Conservation (phyloP, 2,329 filamentous ascomycete genomes). For the Nigrograna mackinnonii region DNA sequence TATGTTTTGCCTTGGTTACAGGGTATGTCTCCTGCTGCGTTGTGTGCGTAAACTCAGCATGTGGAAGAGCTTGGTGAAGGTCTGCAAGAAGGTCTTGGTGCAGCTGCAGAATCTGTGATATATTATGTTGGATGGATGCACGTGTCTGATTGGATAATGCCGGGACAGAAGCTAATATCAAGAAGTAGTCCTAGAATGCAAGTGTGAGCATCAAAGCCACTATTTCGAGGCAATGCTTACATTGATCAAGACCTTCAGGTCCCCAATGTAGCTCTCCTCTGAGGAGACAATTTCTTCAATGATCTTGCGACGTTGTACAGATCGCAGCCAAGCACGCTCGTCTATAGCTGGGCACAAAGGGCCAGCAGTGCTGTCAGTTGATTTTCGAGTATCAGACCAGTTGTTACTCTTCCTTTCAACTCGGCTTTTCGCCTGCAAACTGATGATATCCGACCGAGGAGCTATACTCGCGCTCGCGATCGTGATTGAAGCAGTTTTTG, state of each 20-base stretch:
- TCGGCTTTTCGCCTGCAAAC: conserved; percentile 60
- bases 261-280: conserved; percentile 86
- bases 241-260: conserved; percentile 84
- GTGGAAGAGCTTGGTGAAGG: conserved; percentile 71
- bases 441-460: conserved; percentile 60
- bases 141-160: conserved; percentile 66
- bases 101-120: conserved; percentile 77
- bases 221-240: conserved; percentile 52
- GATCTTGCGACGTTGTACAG: conserved; percentile 75
- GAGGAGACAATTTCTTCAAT: conserved; percentile 85
- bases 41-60: conserved; percentile 56
- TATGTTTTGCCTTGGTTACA: conserved; percentile 44
- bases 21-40: conserved; percentile 34
- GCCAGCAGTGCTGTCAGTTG: conserved; percentile 59
- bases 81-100: conserved; percentile 82
- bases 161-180: conserved; percentile 70
- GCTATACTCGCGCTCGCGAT: conserved; percentile 72
- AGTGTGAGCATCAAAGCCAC: background rate
- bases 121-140: conserved; percentile 75
- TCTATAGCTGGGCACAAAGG: conserved; percentile 59
- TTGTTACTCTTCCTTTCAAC: conserved; percentile 64
- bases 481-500: conserved; percentile 82
- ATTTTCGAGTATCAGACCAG: conserved; percentile 64
- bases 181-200: conserved; percentile 45
- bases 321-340: conserved; percentile 69